Percentiles rank a stretch among this genome's conserved stretches.
These are phyloP conservation scores for Venturia nashicola DNA, from an alignment of 2,329 filamentous ascomycete genomes.

Conservation along the genomic window DNA sequence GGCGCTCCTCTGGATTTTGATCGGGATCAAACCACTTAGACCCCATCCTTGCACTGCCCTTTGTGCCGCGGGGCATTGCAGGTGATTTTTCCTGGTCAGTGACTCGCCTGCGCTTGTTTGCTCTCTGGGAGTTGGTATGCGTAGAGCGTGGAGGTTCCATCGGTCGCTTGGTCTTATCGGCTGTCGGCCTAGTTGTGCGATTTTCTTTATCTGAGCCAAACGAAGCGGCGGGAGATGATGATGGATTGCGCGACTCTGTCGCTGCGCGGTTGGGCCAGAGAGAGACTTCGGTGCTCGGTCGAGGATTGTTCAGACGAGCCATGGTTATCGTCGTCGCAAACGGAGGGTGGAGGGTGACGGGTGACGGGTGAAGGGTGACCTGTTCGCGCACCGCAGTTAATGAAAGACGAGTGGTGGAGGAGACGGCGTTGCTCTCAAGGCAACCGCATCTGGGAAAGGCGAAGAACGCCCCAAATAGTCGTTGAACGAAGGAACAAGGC, in stretches of 20 bases:
- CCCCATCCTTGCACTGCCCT: slow-evolving; percentile 16
- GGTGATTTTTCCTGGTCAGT: slow-evolving; percentile 1
- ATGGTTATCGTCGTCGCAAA: slow-evolving; percentile 3
- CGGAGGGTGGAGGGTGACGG: too few relatives aligned
- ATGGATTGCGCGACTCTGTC: slow-evolving; percentile 1
- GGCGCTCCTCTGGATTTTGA: slow-evolving; percentile 62
- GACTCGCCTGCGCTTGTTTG: slow-evolving; percentile 30
- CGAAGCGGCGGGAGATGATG: slow-evolving; percentile 17
- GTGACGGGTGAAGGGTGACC: neutral
- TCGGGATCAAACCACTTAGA: slow-evolving; percentile 61
- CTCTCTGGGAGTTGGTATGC: neutral
- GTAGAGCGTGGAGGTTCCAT: slow-evolving; percentile 23
- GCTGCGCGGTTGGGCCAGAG: slow-evolving; percentile 23
- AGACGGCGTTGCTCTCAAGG: neutral
- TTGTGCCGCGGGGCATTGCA: neutral
- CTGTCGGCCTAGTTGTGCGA: slow-evolving; percentile 14
- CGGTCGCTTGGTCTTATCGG: slow-evolving; percentile 22
- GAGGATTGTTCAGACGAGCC: slow-evolving; percentile 12
- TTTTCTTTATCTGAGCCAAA: slow-evolving; percentile 35
- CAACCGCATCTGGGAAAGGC: neutral
- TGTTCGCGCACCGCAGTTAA: neutral
- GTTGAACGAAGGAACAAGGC: neutral
- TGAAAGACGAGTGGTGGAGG: neutral
- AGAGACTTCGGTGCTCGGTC: slow-evolving; percentile 18
- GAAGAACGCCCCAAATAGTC: neutral